A percentile compares a stretch with the other conserved stretches of the same genome.
Conservation (phyloP, 2,329 filamentous ascomycete genomes). For the Fusarium virguliforme region DNA sequence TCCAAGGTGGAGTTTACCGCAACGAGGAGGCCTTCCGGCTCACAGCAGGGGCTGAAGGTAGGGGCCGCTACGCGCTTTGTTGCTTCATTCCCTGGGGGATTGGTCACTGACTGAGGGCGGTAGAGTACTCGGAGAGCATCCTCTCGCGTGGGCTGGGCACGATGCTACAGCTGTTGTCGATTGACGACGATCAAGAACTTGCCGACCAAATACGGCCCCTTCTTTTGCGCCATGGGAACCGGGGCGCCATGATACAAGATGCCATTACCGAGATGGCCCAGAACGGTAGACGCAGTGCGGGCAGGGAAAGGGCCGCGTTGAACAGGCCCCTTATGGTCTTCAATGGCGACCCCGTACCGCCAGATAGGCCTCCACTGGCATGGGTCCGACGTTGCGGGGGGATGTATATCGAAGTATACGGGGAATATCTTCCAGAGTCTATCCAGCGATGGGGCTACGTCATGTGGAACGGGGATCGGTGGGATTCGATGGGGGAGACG, state of each 20-base stretch:
- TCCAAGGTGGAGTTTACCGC: not conserved
- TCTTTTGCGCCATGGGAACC: not conserved
- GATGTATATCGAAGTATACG: slow-evolving; percentile 1
- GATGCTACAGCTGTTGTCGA: not conserved
- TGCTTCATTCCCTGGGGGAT: not conserved
- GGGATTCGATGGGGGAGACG: not conserved
- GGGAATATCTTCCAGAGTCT: slow-evolving; percentile 2
- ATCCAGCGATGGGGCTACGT: not conserved
- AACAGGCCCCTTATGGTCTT: not conserved
- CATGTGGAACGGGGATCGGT: slow-evolving; percentile 4
- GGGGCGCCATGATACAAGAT: not conserved
- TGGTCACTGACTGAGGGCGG: not conserved
- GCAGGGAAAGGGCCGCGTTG: not conserved
- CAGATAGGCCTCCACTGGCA: not conserved
- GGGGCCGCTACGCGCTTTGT: not conserved
- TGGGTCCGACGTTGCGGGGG: not conserved
- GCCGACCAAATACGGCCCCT: not conserved
- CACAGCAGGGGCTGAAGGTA: not conserved
- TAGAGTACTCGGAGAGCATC: not conserved
- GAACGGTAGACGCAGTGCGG: not conserved
- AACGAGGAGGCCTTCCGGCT: slow-evolving; percentile 7
- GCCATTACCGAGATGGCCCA: not conserved
- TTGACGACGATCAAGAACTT: not conserved
- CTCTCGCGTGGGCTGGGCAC: not conserved
- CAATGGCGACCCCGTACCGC: not conserved